phyloP scores from a whole-genome alignment of 371 early-diverging fungal species.

The Syncephalis fuscata region DNA sequence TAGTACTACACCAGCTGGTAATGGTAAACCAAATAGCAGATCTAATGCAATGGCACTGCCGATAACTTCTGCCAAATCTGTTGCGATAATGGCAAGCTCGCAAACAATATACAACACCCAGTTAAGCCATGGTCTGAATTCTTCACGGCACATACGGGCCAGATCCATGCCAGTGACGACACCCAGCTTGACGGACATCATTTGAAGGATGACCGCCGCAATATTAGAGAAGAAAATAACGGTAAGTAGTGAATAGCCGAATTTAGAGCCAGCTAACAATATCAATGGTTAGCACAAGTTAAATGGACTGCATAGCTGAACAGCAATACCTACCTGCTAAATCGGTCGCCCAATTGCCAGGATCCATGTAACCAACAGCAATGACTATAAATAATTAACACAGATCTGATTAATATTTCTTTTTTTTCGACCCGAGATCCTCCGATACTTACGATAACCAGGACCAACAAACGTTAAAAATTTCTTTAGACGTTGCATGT shows the following conservation, averaged over 20 bases:
- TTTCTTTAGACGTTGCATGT: slow-evolving; percentile 1
- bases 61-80: slow-evolving; percentile 59
- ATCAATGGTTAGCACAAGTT: too few species aligned
- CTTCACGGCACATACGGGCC: slow-evolving; percentile 30
- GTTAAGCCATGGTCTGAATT: slow-evolving; percentile 24
- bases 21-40: slow-evolving; percentile 33
- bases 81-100: slow-evolving; percentile 57
- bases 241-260: slow-evolving; percentile 30
- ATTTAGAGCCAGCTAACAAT: neutral
- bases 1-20: slow-evolving; percentile 48
- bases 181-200: slow-evolving; percentile 45
- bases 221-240: slow-evolving; percentile 42
- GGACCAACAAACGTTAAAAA: slow-evolving; percentile 7
- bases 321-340: slow-evolving; percentile 3
- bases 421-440: neutral
- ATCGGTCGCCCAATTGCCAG: slow-evolving; percentile 30
- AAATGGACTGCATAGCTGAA: neutral
- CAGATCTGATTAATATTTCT: neutral
- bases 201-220: slow-evolving; percentile 40
- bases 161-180: slow-evolving; percentile 52
- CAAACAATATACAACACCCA: slow-evolving; percentile 36
- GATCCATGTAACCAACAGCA: slow-evolving; percentile 40
- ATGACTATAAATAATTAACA: slow-evolving; percentile 11
- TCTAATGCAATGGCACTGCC: slow-evolving; percentile 59
- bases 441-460: slow-evolving; percentile 5